A percentile compares a stretch with the other conserved stretches of the same genome.
These are phyloP conservation scores for Ophiostoma ulmi DNA, from an alignment of 2,329 filamentous ascomycete species.

Conservation along the genomic window DNA sequence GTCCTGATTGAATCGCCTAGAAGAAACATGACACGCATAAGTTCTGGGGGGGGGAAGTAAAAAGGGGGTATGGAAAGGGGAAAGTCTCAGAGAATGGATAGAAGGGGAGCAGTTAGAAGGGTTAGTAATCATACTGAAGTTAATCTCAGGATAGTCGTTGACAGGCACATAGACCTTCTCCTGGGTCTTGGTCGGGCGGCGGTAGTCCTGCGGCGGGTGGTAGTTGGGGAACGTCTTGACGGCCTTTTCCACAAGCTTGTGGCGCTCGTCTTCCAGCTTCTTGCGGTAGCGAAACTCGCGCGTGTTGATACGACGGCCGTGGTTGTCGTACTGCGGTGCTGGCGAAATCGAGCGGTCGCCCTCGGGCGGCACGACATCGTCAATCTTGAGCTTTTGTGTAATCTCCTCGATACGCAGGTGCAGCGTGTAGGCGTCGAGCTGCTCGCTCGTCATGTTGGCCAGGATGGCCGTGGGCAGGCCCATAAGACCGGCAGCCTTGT, in stretches of 20 bases:
- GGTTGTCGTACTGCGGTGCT: conserved; percentile 96
- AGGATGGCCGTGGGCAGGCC: conserved; percentile 93
- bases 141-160: conserved; percentile 99
- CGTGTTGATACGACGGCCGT: conserved; percentile 98
- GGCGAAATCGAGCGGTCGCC: conserved; percentile 94
- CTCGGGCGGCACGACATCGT: conserved; percentile 96
- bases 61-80: not conserved
- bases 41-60: not conserved
- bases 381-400: conserved; percentile 97
- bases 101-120: conserved; percentile 60
- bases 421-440: conserved; percentile 93
- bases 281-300: conserved; percentile 98
- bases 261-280: conserved; percentile 94
- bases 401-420: conserved; percentile 98
- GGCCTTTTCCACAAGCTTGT: conserved; percentile 97
- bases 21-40: conserved; percentile 18
- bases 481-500: conserved; percentile 98
- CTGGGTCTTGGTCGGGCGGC: conserved; percentile 98
- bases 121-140: conserved; percentile 99
- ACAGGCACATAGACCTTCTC: conserved; percentile 99
- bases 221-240: conserved; percentile 99
- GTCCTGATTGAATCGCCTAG: conserved; percentile 37
- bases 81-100: conserved; percentile 17
- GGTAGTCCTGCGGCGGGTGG: conserved; percentile 95
- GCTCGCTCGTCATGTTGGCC: conserved; percentile 96